phyloP scores from a whole-genome alignment of 208 protist genomes.

The Endotrypanum monterogeii region DNA sequence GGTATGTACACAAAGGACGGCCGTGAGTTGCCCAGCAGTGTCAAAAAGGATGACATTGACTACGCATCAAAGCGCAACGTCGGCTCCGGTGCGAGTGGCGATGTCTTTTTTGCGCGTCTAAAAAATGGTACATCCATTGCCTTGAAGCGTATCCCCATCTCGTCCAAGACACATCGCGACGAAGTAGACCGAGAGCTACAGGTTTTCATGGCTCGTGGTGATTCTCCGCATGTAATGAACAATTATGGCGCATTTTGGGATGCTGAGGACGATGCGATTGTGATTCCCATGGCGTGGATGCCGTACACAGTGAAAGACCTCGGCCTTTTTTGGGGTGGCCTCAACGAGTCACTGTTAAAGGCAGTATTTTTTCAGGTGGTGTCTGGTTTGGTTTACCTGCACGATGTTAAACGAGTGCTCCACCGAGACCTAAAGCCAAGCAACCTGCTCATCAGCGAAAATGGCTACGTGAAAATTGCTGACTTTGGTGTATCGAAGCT shows the following conservation, averaged over 20 bases:
- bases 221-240: constrained; percentile 86
- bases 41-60: constrained; percentile 86
- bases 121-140: constrained; percentile 80
- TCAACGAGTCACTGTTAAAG: constrained; percentile 82
- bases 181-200: constrained; percentile 86
- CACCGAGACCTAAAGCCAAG: constrained; percentile 97
- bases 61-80: constrained; percentile 56
- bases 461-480: constrained; percentile 90
- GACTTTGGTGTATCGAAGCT: constrained; percentile 95
- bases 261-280: constrained; percentile 76
- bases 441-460: constrained; percentile 96
- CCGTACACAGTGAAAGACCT: constrained; percentile 86
- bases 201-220: constrained; percentile 76
- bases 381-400: constrained; percentile 81
- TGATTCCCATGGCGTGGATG: constrained; percentile 93
- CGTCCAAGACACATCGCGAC: constrained; percentile 84
- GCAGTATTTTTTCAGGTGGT: constrained; percentile 89
- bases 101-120: constrained; percentile 73
- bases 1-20: constrained; percentile 90
- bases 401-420: constrained; percentile 88
- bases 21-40: constrained; percentile 59
- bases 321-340: constrained; percentile 74
- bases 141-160: constrained; percentile 88
- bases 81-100: constrained; percentile 75
- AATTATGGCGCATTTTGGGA: constrained; percentile 92